Evolutionary conservation across 2,329 filamentous ascomycete species (phyloP).

Genomic region (Aureobasidium leucospermi): DNA sequence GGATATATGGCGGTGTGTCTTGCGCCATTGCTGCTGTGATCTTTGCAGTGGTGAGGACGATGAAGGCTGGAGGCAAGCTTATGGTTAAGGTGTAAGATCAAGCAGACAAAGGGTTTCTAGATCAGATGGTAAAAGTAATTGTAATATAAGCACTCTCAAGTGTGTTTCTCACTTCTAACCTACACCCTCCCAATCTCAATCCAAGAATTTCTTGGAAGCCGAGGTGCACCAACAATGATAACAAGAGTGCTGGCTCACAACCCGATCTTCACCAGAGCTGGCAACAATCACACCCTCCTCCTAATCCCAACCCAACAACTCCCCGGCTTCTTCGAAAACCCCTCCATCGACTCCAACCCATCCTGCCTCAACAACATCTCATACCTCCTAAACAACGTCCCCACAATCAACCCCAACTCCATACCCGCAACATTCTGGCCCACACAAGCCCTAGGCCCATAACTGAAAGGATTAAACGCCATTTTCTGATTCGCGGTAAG

Average conservation of each 20-base stretch:
- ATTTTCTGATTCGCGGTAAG: constrained; percentile 31
- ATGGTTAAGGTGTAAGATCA: constrained; percentile 20
- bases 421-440: constrained; percentile 37
- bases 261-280: too few species aligned
- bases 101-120: neutral
- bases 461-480: constrained; percentile 36
- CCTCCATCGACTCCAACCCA: constrained; percentile 27
- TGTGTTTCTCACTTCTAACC: too few species aligned
- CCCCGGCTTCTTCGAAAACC: constrained; percentile 28
- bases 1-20: constrained; percentile 27
- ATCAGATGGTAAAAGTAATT: neutral
- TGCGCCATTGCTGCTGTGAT: constrained; percentile 15
- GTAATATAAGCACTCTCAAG: neutral
- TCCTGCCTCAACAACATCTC: constrained; percentile 30
- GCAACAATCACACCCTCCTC: too few species aligned
- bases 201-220: too few species aligned
- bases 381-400: constrained; percentile 29
- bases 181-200: too few species aligned
- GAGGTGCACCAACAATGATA: too few species aligned
- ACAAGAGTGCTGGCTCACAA: too few species aligned
- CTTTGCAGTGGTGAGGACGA: constrained; percentile 22
- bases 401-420: constrained; percentile 34
- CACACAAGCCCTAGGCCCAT: constrained; percentile 36
- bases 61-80: constrained; percentile 22
- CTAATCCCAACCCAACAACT: constrained; percentile 23